phyloP scores from a whole-genome alignment of 2,329 filamentous ascomycete species.

The Rasamsonia emersonii region DNA sequence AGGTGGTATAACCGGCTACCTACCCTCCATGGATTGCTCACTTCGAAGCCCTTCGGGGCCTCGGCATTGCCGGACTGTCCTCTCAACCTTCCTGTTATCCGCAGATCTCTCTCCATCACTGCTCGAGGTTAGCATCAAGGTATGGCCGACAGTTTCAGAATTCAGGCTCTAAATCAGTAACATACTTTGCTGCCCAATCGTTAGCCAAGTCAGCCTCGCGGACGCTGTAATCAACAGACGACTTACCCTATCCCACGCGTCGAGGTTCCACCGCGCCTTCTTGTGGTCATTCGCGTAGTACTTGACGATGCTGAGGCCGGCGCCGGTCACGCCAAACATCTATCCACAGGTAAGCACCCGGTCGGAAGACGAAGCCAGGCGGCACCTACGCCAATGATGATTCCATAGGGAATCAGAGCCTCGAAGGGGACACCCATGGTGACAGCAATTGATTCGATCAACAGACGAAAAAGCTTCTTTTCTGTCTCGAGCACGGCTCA shows the following conservation, averaged over 20 bases:
- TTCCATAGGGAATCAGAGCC: conserved; percentile 55
- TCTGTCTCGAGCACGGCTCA: not conserved
- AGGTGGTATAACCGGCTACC: conserved; percentile 14
- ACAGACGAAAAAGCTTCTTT: not conserved
- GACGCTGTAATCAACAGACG: conserved; percentile 6
- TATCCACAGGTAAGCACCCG: conserved; percentile 24
- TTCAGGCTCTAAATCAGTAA: conserved; percentile 6
- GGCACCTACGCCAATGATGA: conserved; percentile 51
- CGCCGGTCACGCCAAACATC: conserved; percentile 55
- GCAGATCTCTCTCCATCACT: conserved; percentile 61
- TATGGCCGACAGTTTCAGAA: conserved; percentile 7
- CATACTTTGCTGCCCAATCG: conserved; percentile 45
- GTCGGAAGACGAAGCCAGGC: conserved; percentile 5
- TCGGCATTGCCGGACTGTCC: conserved; percentile 52
- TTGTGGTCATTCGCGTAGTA: conserved; percentile 57
- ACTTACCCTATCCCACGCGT: conserved; percentile 58
- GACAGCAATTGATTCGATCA: conserved; percentile 7
- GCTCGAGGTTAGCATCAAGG: conserved; percentile 19
- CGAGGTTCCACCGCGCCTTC: conserved; percentile 49
- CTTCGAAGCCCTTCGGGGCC: conserved; percentile 55
- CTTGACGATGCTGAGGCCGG: conserved; percentile 49
- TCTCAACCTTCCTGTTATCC: conserved; percentile 53
- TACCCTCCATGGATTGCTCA: conserved; percentile 62
- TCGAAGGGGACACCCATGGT: conserved; percentile 60
- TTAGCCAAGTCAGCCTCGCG: conserved; percentile 30